Percentiles rank a stretch among this genome's conserved stretches.
These are phyloP conservation scores for Beauveria bassiana DNA, from an alignment of 2,329 filamentous ascomycete genomes.

Conservation along the genomic window DNA sequence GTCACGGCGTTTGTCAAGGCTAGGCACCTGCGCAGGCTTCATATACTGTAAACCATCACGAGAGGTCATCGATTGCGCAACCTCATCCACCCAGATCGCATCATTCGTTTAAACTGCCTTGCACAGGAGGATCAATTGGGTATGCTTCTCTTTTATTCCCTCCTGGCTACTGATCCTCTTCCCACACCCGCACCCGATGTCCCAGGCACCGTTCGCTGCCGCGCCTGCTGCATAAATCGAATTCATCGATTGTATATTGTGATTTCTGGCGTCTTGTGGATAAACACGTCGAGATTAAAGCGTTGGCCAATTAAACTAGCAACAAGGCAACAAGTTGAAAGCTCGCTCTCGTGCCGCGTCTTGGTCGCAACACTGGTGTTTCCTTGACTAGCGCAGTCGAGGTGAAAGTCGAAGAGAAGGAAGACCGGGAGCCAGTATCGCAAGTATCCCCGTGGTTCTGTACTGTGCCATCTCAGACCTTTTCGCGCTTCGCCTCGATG, in stretches of 20 bases:
- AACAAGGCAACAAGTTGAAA: background rate
- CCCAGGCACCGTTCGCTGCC: background rate
- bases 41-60: slow-evolving; percentile 4
- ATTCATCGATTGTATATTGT: slow-evolving; percentile 12
- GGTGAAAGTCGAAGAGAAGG: background rate
- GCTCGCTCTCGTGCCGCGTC: slow-evolving; percentile 1
- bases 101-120: background rate
- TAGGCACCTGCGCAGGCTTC: background rate
- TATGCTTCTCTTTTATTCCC: slow-evolving; percentile 10
- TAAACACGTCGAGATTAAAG: slow-evolving; percentile 10
- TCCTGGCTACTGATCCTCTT: slow-evolving; percentile 4
- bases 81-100: background rate
- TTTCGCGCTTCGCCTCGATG: background rate
- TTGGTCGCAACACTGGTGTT: background rate
- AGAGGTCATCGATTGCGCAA: background rate
- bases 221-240: slow-evolving; percentile 7
- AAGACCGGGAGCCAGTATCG: background rate
- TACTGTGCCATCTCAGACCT: background rate
- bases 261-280: slow-evolving; percentile 8
- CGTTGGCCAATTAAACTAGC: slow-evolving; percentile 12
- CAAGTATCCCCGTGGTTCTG: background rate
- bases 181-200: background rate
- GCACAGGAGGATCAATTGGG: slow-evolving; percentile 7
- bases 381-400: background rate
- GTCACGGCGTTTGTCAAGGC: background rate